Percentiles rank a stretch among this genome's conserved stretches.
Evolutionary conservation across 2,329 filamentous ascomycete genomes (phyloP).

Genomic region (Shiraia bambusicola): DNA sequence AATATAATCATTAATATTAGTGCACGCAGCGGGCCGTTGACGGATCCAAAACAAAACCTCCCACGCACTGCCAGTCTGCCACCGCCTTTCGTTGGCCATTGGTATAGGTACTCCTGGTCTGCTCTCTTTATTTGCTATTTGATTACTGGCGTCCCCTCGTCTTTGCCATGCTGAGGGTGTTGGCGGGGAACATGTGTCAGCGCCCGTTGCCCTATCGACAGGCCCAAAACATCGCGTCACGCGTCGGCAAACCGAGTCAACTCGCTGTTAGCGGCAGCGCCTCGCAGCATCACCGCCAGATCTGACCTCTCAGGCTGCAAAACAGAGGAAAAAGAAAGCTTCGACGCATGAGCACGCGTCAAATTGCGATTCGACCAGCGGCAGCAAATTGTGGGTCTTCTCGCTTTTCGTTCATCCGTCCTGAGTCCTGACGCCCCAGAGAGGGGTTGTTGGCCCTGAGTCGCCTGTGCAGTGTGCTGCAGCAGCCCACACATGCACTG

Average conservation of each 20-base stretch:
- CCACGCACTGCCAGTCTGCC: conserved; percentile 16
- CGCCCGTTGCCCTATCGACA: conserved; percentile 20
- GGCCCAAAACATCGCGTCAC: conserved; percentile 24
- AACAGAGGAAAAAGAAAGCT: conserved; percentile 22
- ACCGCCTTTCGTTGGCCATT: not conserved
- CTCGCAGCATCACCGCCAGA: conserved; percentile 8
- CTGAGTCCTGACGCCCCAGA: too few relatives aligned
- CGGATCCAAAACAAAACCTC: not conserved
- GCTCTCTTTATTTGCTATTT: too few relatives aligned
- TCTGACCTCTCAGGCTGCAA: conserved; percentile 8
- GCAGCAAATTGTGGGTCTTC: conserved; percentile 17
- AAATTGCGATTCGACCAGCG: conserved; percentile 29
- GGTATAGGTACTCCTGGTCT: too few relatives aligned
- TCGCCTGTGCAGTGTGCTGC: not conserved
- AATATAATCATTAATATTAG: too few relatives aligned
- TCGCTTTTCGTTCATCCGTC: not conserved
- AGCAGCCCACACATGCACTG: not conserved
- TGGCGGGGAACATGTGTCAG: not conserved
- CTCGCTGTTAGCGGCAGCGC: conserved; percentile 9
- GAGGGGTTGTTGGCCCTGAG: not conserved
- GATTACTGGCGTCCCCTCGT: conserved; percentile 1
- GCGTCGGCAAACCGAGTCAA: conserved; percentile 13
- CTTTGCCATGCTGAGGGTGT: conserved; percentile 7
- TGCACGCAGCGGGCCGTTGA: conserved; percentile 9
- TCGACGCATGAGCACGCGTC: conserved; percentile 38